These are phyloP conservation scores for Pharnaceum exiguum DNA, from an alignment of 148 eudicot genomes.

Conservation along the genomic window DNA sequence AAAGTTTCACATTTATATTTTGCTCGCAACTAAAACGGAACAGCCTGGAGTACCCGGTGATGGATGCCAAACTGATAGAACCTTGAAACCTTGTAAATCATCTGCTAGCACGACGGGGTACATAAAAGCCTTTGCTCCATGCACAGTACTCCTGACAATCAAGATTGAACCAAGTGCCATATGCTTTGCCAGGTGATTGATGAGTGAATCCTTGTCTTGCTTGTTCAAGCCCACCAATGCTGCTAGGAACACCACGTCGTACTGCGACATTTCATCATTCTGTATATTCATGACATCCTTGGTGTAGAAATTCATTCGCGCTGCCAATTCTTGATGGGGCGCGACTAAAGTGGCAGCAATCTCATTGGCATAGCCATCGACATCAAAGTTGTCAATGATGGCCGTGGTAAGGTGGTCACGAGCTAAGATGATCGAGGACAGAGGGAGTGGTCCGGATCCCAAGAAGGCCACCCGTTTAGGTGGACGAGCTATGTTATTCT, in stretches of 20 bases:
- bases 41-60: too few species aligned
- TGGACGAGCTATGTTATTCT: too few species aligned
- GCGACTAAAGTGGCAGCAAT: constrained; percentile 55
- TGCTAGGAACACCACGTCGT: constrained; percentile 81
- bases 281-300: constrained; percentile 62
- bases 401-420: constrained; percentile 50
- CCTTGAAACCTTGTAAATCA: constrained; percentile 74
- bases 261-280: constrained; percentile 41
- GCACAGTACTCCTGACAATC: constrained; percentile 93
- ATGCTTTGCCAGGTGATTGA: constrained; percentile 59
- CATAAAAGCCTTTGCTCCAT: constrained; percentile 83
- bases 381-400: constrained; percentile 76
- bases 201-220: constrained; percentile 48
- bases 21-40: too few species aligned
- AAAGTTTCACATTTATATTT: too few species aligned
- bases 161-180: constrained; percentile 81
- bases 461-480: constrained; percentile 63
- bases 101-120: constrained; percentile 77
- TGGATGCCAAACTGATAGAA: constrained; percentile 75
- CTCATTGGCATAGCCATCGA: constrained; percentile 58
- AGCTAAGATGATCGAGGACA: constrained; percentile 80
- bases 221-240: constrained; percentile 92
- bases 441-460: constrained; percentile 93
- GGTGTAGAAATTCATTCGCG: constrained; percentile 71
- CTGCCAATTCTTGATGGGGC: constrained; percentile 55